Base-by-base conservation (phyloP, 495 filamentous ascomycete genomes). In the Penicillium lividum region DNA sequence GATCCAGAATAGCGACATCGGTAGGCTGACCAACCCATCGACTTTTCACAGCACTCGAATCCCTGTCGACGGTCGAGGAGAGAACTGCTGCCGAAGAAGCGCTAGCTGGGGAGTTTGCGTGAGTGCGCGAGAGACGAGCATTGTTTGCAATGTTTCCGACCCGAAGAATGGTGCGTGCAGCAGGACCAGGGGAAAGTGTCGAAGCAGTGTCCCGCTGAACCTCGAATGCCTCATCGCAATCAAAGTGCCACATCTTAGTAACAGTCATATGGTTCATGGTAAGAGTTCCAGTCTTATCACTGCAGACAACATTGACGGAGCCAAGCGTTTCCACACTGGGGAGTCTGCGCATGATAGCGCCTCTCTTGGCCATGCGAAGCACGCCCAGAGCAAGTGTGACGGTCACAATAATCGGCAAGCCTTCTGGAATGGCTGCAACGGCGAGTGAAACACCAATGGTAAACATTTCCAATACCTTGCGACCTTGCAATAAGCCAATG, bases 261-360 rank as follows among this genome's bases (percentile, higher is more conserved):
- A 95, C 93, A 3, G 95, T 95, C 93, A 98, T 97, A 67, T 98
- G 95, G 68, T 98, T 99, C 72, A 90, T 89, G 0, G 94, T 99
- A 52, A 99, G 72, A 22, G 94, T 98, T 25, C 93, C 90, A 18
- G 94, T 99, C 76, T 99, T 99, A 75, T 99, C 94, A 68, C 91
- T 97, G 76, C 94, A 99, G 29, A 99, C 90, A 47, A 99, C 94
- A 70, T 97, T 98, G 31, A 99, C 94, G 44, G 91, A 96, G 18
- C 95, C 94, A n/a, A 99, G 77, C 5, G 94, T 98, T 64, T 99
- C 94, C 4, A 99, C 94, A 69, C 92, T 97, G 13, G 94, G 94
- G 65, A 99, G 87, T 68, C 88, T 89, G 58, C 94, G 86, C 63
- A 99, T 94, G 68, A 98, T 98, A 5, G 94, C 94, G 48, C 93